Evolutionary conservation across 2,329 filamentous ascomycete genomes (phyloP).

Genomic region (Cercospora zeina): DNA sequence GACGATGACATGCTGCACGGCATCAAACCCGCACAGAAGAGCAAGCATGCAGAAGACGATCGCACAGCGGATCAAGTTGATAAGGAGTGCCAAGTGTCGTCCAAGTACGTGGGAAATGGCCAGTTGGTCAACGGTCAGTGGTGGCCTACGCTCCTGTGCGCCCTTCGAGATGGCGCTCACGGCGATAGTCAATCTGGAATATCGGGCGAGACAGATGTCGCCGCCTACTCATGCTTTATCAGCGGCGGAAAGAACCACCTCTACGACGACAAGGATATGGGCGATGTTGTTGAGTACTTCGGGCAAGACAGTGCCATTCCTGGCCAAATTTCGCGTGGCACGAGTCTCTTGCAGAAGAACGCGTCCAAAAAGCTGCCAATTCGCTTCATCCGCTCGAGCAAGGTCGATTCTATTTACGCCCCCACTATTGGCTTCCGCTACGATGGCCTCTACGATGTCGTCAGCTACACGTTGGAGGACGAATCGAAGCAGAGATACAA

Average conservation of each 20-base stretch:
- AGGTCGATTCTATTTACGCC: constrained; percentile 46
- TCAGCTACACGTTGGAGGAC: constrained; percentile 44
- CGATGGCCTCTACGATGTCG: constrained; percentile 58
- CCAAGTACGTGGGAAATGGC: constrained; percentile 45
- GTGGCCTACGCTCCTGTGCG: constrained; percentile 56
- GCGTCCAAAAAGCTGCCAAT: constrained; percentile 44
- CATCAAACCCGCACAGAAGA: constrained; percentile 37
- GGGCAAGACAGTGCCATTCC: constrained; percentile 48
- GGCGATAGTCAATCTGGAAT: constrained; percentile 55
- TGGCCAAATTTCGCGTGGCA: constrained; percentile 33
- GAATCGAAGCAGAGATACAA: constrained; percentile 46
- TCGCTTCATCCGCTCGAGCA: constrained; percentile 54
- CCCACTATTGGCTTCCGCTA: constrained; percentile 56
- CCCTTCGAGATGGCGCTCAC: constrained; percentile 57
- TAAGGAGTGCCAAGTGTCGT: constrained; percentile 28
- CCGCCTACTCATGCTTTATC: constrained; percentile 59
- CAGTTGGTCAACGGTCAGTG: constrained; percentile 52
- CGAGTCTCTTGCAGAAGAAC: constrained; percentile 47
- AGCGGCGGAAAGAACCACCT: constrained; percentile 42
- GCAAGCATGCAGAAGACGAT: constrained; percentile 17
- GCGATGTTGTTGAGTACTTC: constrained; percentile 54
- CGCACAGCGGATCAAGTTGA: constrained; percentile 34
- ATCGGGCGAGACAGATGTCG: constrained; percentile 47
- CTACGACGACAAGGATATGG: constrained; percentile 54
- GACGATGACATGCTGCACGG: constrained; percentile 51